phyloP scores from a whole-genome alignment of 2,329 filamentous ascomycete species.

The Peltaster fructicola region DNA sequence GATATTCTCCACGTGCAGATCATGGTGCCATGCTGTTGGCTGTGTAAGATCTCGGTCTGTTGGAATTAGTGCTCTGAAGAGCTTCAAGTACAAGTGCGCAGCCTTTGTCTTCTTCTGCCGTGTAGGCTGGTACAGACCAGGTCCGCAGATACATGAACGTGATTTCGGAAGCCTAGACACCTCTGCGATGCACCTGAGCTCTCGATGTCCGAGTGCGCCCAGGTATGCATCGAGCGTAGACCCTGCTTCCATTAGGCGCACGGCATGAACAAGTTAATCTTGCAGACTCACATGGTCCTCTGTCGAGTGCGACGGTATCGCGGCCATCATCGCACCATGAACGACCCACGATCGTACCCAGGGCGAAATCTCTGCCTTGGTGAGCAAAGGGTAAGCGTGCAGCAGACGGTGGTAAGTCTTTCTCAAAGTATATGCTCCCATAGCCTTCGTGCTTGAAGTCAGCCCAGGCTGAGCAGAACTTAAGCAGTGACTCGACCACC shows the following conservation, averaged over 20 bases:
- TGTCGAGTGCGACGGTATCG: conserved; percentile 14
- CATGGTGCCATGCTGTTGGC: conserved; percentile 18
- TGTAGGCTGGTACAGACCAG: conserved; percentile 20
- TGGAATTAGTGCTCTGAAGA: conserved; percentile 8
- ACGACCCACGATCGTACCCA: conserved; percentile 22
- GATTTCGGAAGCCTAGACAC: conserved; percentile 17
- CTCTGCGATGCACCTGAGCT: conserved; percentile 17
- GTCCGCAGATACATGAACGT: conserved; percentile 23
- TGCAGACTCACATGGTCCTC: conserved; percentile 23
- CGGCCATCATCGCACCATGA: conserved; percentile 18
- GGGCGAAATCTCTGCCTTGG: conserved; percentile 13
- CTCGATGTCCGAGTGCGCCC: conserved; percentile 17
- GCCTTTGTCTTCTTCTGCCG: conserved; percentile 18
- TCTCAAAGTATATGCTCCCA: conserved; percentile 19
- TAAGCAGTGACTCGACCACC: conserved; percentile 15
- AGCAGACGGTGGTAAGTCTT: conserved; percentile 12
- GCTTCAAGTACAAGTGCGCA: conserved; percentile 14
- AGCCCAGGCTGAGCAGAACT: conserved; percentile 13
- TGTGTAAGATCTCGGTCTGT: conserved; percentile 11
- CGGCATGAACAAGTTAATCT: too few relatives aligned
- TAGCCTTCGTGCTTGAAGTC: conserved; percentile 12
- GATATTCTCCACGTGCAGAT: conserved; percentile 23
- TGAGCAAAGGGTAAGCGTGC: too few relatives aligned
- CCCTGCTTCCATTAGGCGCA: too few relatives aligned
- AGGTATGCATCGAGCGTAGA: conserved; percentile 16